phyloP scores from a whole-genome alignment of 352 stramenopile species.

The Blastocystis sp. region DNA sequence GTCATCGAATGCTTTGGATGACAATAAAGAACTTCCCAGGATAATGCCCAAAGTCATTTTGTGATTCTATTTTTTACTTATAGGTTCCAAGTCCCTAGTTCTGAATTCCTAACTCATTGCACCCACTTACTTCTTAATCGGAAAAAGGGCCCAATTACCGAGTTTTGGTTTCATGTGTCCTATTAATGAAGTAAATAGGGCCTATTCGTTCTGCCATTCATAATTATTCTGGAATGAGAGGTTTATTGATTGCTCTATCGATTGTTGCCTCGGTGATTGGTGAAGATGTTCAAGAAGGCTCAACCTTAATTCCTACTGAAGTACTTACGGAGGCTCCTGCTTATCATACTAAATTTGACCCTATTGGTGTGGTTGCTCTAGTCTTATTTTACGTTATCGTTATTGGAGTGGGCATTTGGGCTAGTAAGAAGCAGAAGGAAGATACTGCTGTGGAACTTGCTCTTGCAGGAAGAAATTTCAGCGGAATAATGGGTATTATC shows the following conservation, averaged over 20 bases:
- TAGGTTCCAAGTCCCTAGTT: no score
- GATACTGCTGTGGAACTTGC: slow-evolving; percentile 59
- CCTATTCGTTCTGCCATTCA: background rate
- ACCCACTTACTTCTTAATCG: no score
- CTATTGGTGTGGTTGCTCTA: slow-evolving; percentile 42
- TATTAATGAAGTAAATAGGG: background rate
- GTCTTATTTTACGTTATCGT: slow-evolving; percentile 56
- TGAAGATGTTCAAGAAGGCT: background rate
- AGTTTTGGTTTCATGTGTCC: slow-evolving; percentile 33
- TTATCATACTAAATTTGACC: slow-evolving; percentile 9
- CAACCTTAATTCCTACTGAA: slow-evolving; percentile 1
- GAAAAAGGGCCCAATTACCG: no score
- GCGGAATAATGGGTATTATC: slow-evolving; percentile 59
- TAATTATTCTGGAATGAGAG: slow-evolving; percentile 37
- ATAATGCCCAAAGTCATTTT: slow-evolving; percentile 55
- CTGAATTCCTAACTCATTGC: no score
- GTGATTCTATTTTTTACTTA: background rate
- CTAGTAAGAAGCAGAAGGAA: slow-evolving; percentile 64
- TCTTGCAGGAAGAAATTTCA: slow-evolving; percentile 59
- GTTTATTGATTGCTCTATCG: slow-evolving; percentile 21
- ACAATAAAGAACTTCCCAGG: slow-evolving; percentile 31
- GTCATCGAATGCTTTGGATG: background rate
- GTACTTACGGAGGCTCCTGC: slow-evolving; percentile 1
- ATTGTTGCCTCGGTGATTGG: background rate
- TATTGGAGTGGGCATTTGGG: slow-evolving; percentile 63